phyloP scores from a whole-genome alignment of 2,329 filamentous ascomycete species.

The Penicillium sp. region DNA sequence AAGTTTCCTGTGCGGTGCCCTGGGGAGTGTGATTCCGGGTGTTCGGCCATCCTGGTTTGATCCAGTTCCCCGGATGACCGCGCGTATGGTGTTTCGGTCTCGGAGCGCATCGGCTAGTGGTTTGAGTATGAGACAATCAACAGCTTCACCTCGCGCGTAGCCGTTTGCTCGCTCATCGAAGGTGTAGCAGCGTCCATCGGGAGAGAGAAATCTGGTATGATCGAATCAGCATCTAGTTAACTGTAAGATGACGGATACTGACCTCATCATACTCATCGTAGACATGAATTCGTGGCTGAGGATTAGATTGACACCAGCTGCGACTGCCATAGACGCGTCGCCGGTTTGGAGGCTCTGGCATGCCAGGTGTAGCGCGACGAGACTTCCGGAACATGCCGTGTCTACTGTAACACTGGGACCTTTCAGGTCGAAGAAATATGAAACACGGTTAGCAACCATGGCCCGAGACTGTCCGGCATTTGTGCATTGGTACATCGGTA shows the following conservation, averaged over 20 bases:
- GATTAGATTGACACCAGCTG: conserved; percentile 24
- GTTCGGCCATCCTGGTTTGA: conserved; percentile 46
- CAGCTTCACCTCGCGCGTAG: conserved; percentile 46
- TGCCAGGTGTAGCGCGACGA: conserved; percentile 33
- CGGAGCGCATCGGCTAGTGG: conserved; percentile 38
- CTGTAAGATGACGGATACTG: background rate
- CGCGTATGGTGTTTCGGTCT: conserved; percentile 42
- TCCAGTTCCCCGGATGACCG: conserved; percentile 41
- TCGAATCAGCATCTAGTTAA: background rate
- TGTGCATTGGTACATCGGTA: conserved; percentile 26
- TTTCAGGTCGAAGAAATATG: conserved; percentile 32
- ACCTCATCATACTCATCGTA: conserved; percentile 22
- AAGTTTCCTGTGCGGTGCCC: conserved; percentile 7
- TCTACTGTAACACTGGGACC: conserved; percentile 29
- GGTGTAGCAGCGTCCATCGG: conserved; percentile 27
- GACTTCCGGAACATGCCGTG: conserved; percentile 32
- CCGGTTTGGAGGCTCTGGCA: conserved; percentile 25
- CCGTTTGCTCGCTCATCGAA: conserved; percentile 42
- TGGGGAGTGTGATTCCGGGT: conserved; percentile 44
- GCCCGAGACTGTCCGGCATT: conserved; percentile 25
- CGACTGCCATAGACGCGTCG: conserved; percentile 23
- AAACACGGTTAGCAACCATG: conserved; percentile 28
- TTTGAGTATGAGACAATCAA: conserved; percentile 42
- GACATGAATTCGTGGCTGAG: conserved; percentile 28
- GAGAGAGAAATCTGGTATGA: conserved; percentile 21